phyloP scores from a whole-genome alignment of 2,329 filamentous ascomycete genomes.

The Alternaria sp. region DNA sequence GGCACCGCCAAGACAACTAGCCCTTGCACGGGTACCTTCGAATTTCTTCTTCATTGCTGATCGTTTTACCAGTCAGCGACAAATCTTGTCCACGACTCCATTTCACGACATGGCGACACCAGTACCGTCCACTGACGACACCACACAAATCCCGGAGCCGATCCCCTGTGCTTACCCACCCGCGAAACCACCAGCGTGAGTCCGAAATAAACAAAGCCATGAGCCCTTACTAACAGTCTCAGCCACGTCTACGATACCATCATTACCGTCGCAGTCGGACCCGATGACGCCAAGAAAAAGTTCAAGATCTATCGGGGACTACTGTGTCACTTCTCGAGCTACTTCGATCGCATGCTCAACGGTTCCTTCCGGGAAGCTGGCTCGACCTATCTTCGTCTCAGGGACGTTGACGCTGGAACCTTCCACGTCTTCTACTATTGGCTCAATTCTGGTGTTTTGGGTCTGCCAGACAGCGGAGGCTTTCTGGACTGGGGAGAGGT shows the following conservation, averaged over 20 bases:
- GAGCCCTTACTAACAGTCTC: neutral
- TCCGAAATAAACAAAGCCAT: rapidly evolving
- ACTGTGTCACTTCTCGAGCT: neutral
- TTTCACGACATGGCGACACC: neutral
- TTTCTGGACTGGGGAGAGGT: too few species aligned
- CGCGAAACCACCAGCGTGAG: neutral
- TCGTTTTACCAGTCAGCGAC: neutral
- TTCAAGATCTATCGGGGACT: neutral
- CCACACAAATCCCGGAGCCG: too few species aligned
- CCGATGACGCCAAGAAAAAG: neutral
- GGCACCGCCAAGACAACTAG: neutral
- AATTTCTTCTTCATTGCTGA: neutral
- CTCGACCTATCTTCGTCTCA: rapidly evolving
- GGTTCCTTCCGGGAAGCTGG: neutral
- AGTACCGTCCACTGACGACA: neutral
- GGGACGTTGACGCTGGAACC: neutral
- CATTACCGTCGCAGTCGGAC: neutral
- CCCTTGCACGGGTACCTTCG: neutral
- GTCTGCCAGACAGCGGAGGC: too few species aligned
- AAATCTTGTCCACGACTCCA: neutral
- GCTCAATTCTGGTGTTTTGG: neutral
- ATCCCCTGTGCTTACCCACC: neutral
- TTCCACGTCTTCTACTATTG: neutral
- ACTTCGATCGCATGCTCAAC: neutral
- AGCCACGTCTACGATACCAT: neutral